These are phyloP conservation scores for Aspergillus sp. DNA, from an alignment of 2,329 filamentous ascomycete genomes.

Conservation along the genomic window DNA sequence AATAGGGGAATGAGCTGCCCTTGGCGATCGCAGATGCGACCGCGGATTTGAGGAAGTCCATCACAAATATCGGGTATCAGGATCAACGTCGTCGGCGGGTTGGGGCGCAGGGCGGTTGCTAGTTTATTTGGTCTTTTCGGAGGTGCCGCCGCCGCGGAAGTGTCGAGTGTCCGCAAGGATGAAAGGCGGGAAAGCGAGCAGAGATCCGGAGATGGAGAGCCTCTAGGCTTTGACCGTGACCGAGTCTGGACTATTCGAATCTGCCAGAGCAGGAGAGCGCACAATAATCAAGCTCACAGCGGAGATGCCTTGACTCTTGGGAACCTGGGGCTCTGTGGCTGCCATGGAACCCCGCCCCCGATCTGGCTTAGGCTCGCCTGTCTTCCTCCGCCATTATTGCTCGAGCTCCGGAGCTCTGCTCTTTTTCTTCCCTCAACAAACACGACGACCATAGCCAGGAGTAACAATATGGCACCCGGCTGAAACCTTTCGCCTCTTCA, in stretches of 20 bases:
- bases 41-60: conserved; percentile 98
- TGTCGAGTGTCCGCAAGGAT: not conserved
- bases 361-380: conserved; percentile 29
- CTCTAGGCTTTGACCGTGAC: not conserved
- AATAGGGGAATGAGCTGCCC: conserved; percentile 89
- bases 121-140: conserved; percentile 17
- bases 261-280: not conserved
- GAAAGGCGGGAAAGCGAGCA: not conserved
- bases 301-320: not conserved
- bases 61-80: conserved; percentile 46
- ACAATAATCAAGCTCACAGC: not conserved
- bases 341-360: conserved; percentile 25
- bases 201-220: not conserved
- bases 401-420: conserved; percentile 8
- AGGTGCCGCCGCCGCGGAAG: not conserved
- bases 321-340: conserved; percentile 2
- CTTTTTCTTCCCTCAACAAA: not conserved
- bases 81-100: conserved; percentile 5
- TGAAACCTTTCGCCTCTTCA: not conserved
- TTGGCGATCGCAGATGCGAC: conserved; percentile 96
- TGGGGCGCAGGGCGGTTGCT: conserved; percentile 9
- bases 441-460: not conserved
- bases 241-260: not conserved
- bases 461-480: not conserved
- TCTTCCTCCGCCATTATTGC: not conserved